Evolutionary conservation across 1,284 basidiomycete species (phyloP), one percentile per base, ranked within the genome.

Genomic region (Rugosomyces carneus): DNA sequence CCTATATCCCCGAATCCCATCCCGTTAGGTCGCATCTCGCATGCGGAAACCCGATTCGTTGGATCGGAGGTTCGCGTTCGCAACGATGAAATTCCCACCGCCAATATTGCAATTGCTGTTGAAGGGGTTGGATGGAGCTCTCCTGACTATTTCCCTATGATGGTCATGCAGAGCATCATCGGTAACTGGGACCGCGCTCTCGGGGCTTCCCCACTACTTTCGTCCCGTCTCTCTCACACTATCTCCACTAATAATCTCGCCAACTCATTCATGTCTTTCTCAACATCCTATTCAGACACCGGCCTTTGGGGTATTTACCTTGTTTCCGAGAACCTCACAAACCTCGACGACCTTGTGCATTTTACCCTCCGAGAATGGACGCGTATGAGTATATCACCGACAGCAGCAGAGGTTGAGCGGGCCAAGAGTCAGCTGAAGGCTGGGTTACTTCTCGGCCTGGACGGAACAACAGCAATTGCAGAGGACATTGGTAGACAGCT

Each of bases 211-310:
- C 80, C 93, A 31, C 76, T 97, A 49, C 83, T 96, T 57, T 93
- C 89, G 53, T 96, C 93, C 47, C 84, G 87, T 50, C 84, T 99
- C 51, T 92, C 89, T 40, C 89, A 95, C 71, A 89, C 93, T 66
- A 76, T 99, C 61, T 92, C 92, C 40, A 76, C 78, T 53, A 89
- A 98, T 81, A 93, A 93, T 75, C 89, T 99, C 62, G 95, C 96
- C 62, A 99, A 99, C 78, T 93, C 89, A 56, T 99, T 91, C 85
- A 96, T 98, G 92, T 93, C 90, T 53, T 99, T 99, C 84, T 96
- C 92, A 34, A 99, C 96, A 9, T 94, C 90, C n/a, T 99, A 99
- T 77, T 94, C 93, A 13, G 96, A 99, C 71, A 99, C 94, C 15
- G 96, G 95, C 61, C 84, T 99, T 38, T 99, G 96, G 96, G 96